A percentile compares a stretch with the other conserved stretches of the same genome.
Evolutionary conservation across 192 early-diverging fungal genomes (phyloP).

Genomic region (Jimgerdemannia flammicorona): DNA sequence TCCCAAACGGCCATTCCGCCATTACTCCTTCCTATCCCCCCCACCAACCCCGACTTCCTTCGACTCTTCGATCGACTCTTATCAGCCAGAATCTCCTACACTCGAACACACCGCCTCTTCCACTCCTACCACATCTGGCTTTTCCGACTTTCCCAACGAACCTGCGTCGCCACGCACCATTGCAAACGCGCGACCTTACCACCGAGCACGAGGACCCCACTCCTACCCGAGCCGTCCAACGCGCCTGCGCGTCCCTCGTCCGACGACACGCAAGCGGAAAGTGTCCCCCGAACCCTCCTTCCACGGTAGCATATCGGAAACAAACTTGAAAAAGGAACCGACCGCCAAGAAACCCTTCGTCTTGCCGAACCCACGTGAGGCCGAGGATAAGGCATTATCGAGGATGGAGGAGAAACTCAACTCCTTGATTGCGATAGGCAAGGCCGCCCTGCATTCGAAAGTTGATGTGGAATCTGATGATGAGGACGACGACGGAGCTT

Average conservation of each 20-base stretch:
- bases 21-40: not conserved
- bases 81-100: not conserved
- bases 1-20: not conserved
- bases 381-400: constrained; percentile 30
- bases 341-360: not conserved
- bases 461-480: not conserved
- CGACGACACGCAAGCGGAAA: not conserved
- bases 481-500: not conserved
- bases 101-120: not conserved
- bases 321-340: not conserved
- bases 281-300: not conserved
- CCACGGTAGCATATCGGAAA: not conserved
- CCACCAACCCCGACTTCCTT: not conserved
- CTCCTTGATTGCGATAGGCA: constrained; percentile 31
- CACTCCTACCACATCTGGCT: not conserved
- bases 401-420: constrained; percentile 32
- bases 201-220: not conserved
- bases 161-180: not conserved
- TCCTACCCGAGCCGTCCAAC: not conserved
- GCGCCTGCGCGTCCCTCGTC: not conserved
- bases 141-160: not conserved
- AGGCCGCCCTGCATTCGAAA: constrained; percentile 16
- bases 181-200: not conserved
- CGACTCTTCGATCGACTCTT: not conserved
- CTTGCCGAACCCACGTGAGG: constrained; percentile 8